Conservation (phyloP, 257 asterid genomes). For the Penstemon newberryi region DNA sequence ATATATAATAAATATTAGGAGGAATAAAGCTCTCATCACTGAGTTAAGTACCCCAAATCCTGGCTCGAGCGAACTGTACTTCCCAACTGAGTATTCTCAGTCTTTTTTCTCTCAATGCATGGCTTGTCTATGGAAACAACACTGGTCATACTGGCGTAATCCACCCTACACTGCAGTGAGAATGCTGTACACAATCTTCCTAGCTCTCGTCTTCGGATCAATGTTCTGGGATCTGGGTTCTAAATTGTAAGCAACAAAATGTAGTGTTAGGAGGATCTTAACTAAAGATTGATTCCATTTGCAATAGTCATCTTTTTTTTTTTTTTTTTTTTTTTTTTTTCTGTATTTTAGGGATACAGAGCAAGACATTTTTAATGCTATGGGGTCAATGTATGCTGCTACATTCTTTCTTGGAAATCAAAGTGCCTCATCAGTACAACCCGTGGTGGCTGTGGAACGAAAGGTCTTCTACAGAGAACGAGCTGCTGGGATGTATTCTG, state of each 20-base stretch:
- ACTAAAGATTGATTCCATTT: not conserved
- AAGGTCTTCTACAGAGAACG: constrained; percentile 53
- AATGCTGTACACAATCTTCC: constrained; percentile 37
- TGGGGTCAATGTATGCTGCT: constrained; percentile 42
- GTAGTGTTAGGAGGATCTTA: not conserved
- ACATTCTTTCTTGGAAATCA: constrained; percentile 44
- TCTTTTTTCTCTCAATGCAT: constrained; percentile 46
- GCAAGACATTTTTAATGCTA: constrained; percentile 36
- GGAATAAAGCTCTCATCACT: constrained; percentile 46
- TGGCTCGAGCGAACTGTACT: constrained; percentile 40
- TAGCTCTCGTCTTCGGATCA: constrained; percentile 46
- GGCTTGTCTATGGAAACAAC: constrained; percentile 59
- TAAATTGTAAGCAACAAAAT: constrained; percentile 35
- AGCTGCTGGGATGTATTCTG: constrained; percentile 66
- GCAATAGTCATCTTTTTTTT: too few species aligned
- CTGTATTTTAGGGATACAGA: constrained; percentile 18
- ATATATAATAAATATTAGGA: constrained; percentile 22
- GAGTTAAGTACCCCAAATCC: constrained; percentile 48
- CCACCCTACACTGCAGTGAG: constrained; percentile 54
- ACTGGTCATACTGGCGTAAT: constrained; percentile 63
- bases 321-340: not conserved
- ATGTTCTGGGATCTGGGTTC: constrained; percentile 66
- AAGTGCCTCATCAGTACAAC: constrained; percentile 37
- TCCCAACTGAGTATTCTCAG: constrained; percentile 42
- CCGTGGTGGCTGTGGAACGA: constrained; percentile 48